Evolutionary conservation across 1,284 basidiomycete genomes (phyloP).

Genomic region (Ceratobasidium sp.): DNA sequence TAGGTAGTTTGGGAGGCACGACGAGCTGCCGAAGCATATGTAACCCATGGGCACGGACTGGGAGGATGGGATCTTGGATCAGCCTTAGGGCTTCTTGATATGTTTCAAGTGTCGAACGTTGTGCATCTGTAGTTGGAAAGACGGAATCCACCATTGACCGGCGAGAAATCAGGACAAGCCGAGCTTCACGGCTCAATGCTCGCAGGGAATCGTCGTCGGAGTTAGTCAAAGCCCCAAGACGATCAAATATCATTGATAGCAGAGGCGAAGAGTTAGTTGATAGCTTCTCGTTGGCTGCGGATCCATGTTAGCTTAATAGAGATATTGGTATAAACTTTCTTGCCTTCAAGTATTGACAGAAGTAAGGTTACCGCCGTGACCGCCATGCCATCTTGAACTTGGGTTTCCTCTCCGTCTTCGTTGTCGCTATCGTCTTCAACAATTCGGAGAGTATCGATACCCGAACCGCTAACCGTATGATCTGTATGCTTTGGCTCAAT

Average conservation of each 20-base stretch:
- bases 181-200: conserved; percentile 78
- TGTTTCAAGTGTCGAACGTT: conserved; percentile 65
- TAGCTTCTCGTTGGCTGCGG: conserved; percentile 76
- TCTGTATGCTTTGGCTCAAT: conserved; percentile 55
- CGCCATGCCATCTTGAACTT: conserved; percentile 73
- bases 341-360: conserved; percentile 87
- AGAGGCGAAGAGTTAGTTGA: conserved; percentile 72
- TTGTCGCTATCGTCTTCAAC: conserved; percentile 70
- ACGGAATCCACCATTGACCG: conserved; percentile 68
- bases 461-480: conserved; percentile 50
- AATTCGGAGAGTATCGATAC: conserved; percentile 63
- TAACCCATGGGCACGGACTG: conserved; percentile 95
- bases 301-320: not conserved
- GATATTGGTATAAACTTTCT: conserved; percentile 42
- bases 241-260: conserved; percentile 77
- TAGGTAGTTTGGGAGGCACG: conserved; percentile 51
- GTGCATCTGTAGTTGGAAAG: conserved; percentile 57
- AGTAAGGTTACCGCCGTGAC: conserved; percentile 83
- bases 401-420: conserved; percentile 59
- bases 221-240: conserved; percentile 70
- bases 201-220: conserved; percentile 64
- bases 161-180: conserved; percentile 84
- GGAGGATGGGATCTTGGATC: conserved; percentile 91
- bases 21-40: conserved; percentile 85
- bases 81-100: conserved; percentile 92